Conservation (phyloP, 257 asterid genomes). For the Fraxinus americana region DNA sequence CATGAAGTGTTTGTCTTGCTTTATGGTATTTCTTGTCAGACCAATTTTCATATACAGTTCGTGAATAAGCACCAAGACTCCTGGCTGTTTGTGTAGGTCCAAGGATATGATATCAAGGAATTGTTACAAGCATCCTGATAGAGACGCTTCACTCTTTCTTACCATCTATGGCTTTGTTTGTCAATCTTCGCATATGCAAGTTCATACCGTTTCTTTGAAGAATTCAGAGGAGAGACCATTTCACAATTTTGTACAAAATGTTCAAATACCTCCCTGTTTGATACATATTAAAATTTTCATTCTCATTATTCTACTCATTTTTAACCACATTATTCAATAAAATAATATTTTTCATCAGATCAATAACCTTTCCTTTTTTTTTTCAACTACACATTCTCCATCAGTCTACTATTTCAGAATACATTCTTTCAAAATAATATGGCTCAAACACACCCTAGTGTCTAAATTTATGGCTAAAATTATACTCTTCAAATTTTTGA, state of each 20-base stretch:
- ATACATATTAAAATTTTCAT: too few species aligned
- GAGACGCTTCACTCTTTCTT: conserved; percentile 2
- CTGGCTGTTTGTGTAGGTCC: conserved; percentile 52
- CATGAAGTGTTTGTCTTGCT: neutral
- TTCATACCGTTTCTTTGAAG: neutral
- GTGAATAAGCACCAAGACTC: neutral
- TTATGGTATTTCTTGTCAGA: neutral
- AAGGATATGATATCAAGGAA: conserved; percentile 91
- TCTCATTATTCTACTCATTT: too few species aligned
- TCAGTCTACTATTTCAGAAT: too few species aligned
- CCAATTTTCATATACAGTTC: neutral
- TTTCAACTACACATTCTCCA: too few species aligned
- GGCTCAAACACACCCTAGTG: neutral
- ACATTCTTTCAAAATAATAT: too few species aligned
- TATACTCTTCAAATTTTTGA: neutral
- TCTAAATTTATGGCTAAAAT: neutral
- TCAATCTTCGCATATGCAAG: neutral
- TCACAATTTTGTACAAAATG: neutral
- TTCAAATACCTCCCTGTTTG: neutral
- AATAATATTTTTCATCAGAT: too few species aligned
- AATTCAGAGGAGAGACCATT: conserved; percentile 11
- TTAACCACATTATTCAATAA: too few species aligned
- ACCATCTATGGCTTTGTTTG: neutral
- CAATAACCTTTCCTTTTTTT: too few species aligned
- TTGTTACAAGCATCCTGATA: conserved; percentile 63